Evolutionary conservation across 176 grass and related monocot genomes (phyloP), one percentile per base, ranked within the genome.

Genomic region (Guadua angustifolia): DNA sequence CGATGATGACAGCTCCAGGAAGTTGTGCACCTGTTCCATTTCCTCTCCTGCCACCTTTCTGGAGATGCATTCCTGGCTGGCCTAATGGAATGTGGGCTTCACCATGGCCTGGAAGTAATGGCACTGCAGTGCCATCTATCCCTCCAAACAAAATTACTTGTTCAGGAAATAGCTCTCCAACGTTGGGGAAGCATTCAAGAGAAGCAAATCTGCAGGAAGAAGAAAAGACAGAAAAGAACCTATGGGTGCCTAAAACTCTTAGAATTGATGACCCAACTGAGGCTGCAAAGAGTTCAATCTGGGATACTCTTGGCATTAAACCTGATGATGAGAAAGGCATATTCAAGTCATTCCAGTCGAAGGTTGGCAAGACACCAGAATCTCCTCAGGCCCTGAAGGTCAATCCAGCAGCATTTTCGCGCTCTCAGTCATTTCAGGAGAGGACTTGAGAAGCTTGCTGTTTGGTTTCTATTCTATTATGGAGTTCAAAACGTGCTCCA

Each of bases 221-320:
- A 58, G 79, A 83, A 69, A 74, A 86, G 52, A 68, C 42, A 21
- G 87, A 79, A 75, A 98, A 90, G 4, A 88, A 62, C 77, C 71
- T 98, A n/a, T 93, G 76, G 85, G 69, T 86, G 51, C 93, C 96
- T 25, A 98, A 95, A 85, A 85, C 88, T 26, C 85, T 93, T 53
- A 87, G 91, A 72, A 81, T 94, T 66, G 85, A 77, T 78, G 81
- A 95, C 45, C 89, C 85, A 56, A 74, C 82, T 45, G 91, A 94
- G 70, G 93, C 87, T 0, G 86, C 89, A 40, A 95, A 94, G 87
- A 98, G 89, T 87, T 93, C 86, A 15, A 88, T 98, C 85, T 87
- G 87, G 89, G 57, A 86, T 26, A 83, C 85, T 78, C 93, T 90
- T n/a, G 89, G 95, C 42, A 93, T 98, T 81, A 94, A 94, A 82